These are phyloP conservation scores for Mycena rosella DNA, from an alignment of 768 basidiomycete genomes.

Conservation along the genomic window DNA sequence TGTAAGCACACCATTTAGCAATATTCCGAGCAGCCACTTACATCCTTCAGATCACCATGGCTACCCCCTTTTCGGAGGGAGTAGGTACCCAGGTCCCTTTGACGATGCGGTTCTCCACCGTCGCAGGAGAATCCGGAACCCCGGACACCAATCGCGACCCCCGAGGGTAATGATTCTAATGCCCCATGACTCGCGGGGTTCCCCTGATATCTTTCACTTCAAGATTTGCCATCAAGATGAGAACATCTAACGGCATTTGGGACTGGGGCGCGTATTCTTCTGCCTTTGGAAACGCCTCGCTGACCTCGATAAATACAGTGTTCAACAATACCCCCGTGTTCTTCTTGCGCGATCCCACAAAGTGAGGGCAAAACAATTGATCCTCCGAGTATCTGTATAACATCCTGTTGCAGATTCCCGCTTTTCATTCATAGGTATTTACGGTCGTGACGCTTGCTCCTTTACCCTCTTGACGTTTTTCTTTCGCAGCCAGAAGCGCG, in stretches of 20 bases:
- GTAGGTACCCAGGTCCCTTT: constrained; percentile 34
- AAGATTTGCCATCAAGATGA: constrained; percentile 37
- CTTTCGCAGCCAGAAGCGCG: constrained; percentile 27
- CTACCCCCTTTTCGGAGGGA: constrained; percentile 35
- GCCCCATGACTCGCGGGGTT: no score
- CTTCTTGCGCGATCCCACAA: constrained; percentile 33
- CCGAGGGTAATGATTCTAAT: constrained; percentile 24
- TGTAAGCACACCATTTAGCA: not conserved
- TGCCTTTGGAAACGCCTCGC: not conserved
- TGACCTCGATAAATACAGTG: constrained; percentile 5
- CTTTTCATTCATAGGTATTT: constrained; percentile 34
- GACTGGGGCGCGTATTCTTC: constrained; percentile 28
- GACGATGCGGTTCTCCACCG: constrained; percentile 33
- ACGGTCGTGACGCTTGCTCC: not conserved
- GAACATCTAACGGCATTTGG: constrained; percentile 34
- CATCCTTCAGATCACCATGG: constrained; percentile 32
- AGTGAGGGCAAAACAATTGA: constrained; percentile 11
- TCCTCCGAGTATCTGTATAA: not conserved
- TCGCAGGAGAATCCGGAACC: constrained; percentile 32
- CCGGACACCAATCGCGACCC: constrained; percentile 37
- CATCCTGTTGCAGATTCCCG: constrained; percentile 24
- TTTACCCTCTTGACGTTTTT: no score
- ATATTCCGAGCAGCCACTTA: not conserved
- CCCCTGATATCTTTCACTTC: not conserved
- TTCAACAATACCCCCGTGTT: constrained; percentile 37